A percentile compares a stretch with the other conserved stretches of the same genome.
These are phyloP conservation scores for Hyphopichia fennica DNA, from an alignment of 1,139 yeast species.

Conservation along the genomic window DNA sequence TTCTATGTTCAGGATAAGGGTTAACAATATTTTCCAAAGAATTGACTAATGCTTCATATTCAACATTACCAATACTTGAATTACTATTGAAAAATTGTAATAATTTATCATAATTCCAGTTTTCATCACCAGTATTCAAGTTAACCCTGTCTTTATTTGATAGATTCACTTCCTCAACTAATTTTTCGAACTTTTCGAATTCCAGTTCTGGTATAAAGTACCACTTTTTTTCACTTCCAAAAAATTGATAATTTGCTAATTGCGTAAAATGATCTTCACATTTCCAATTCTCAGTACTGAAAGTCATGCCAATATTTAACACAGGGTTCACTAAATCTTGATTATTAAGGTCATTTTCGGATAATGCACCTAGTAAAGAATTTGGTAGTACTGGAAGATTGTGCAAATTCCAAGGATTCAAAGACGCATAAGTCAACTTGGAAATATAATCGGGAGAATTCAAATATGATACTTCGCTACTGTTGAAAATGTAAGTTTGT, in stretches of 20 bases:
- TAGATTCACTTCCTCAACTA: constrained; percentile 23
- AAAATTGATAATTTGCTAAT: constrained; percentile 62
- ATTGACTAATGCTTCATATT: constrained; percentile 25
- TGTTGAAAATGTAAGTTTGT: constrained; percentile 1
- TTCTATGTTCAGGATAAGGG: constrained; percentile 23
- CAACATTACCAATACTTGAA: constrained; percentile 15
- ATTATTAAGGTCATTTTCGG: constrained; percentile 43
- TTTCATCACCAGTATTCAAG: constrained; percentile 17
- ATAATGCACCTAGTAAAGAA: constrained; percentile 46
- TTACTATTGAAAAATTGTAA: constrained; percentile 14
- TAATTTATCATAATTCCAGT: constrained; percentile 21
- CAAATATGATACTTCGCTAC: constrained; percentile 17
- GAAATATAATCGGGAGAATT: constrained; percentile 22
- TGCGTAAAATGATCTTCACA: constrained; percentile 77
- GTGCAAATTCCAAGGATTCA: constrained; percentile 70
- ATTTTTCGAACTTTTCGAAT: constrained; percentile 59
- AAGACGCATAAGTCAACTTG: constrained; percentile 21
- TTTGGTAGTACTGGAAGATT: constrained; percentile 60
- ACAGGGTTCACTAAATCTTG: constrained; percentile 31
- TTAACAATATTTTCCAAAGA: constrained; percentile 33
- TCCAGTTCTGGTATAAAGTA: constrained; percentile 74
- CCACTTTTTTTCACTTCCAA: constrained; percentile 77
- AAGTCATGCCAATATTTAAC: constrained; percentile 58
- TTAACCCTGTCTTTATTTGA: constrained; percentile 17
- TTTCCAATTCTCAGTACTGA: constrained; percentile 72